phyloP scores from a whole-genome alignment of 108 stramenopile genomes.

The Nitzschia sp. region DNA sequence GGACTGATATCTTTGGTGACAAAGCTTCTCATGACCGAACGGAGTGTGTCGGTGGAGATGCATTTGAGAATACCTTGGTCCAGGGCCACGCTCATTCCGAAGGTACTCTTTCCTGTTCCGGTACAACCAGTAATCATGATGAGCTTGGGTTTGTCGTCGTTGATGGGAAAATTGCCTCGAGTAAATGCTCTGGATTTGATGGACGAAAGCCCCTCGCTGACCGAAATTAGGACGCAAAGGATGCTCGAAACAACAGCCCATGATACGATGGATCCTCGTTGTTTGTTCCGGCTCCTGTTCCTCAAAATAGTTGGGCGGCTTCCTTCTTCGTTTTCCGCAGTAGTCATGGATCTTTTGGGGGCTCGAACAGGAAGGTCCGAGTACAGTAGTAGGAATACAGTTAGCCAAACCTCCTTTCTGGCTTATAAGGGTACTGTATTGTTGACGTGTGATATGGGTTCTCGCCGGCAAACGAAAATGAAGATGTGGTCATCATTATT shows the following conservation, averaged over 20 bases:
- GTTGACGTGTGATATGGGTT: too few relatives aligned
- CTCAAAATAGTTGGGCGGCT: too few relatives aligned
- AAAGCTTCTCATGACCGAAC: slow-evolving; percentile 58
- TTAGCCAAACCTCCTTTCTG: too few relatives aligned
- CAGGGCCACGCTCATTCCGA: slow-evolving; percentile 65
- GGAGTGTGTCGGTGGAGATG: slow-evolving; percentile 64
- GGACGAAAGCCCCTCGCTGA: neutral
- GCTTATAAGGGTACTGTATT: too few relatives aligned
- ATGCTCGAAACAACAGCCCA: neutral
- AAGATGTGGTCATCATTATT: too few relatives aligned
- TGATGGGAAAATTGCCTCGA: neutral
- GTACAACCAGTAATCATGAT: slow-evolving; percentile 54
- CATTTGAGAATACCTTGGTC: slow-evolving; percentile 68
- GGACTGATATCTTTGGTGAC: slow-evolving; percentile 51
- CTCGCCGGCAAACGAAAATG: too few relatives aligned
- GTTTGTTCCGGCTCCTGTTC: too few relatives aligned
- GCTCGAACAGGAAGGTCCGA: too few relatives aligned
- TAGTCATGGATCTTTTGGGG: too few relatives aligned
- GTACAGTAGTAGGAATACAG: too few relatives aligned
- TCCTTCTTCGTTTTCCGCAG: too few relatives aligned
- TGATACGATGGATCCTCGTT: too few relatives aligned
- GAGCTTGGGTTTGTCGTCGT: slow-evolving; percentile 37
- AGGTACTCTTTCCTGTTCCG: slow-evolving; percentile 60
- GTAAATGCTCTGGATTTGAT: neutral
- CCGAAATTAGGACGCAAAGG: neutral